Conservation (phyloP, 2,329 filamentous ascomycete genomes). For the Cylindrodendrum hubeiense region DNA sequence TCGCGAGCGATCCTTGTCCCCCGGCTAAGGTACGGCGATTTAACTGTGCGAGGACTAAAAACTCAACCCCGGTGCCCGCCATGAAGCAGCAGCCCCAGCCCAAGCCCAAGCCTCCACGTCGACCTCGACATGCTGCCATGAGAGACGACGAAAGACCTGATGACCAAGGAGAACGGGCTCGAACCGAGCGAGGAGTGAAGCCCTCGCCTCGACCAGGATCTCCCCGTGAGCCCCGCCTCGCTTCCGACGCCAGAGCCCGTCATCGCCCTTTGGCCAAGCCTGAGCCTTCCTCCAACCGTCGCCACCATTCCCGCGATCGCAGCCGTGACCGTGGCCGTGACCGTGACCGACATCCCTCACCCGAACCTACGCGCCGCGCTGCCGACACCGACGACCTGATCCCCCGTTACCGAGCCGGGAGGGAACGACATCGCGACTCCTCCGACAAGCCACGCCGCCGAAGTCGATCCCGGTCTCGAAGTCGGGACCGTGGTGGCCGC, state of each 20-base stretch:
- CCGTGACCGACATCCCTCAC: slow-evolving; percentile 41
- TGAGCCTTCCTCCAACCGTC: slow-evolving; percentile 52
- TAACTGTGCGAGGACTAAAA: slow-evolving; percentile 53
- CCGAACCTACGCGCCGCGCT: slow-evolving; percentile 43
- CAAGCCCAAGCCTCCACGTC: slow-evolving; percentile 50
- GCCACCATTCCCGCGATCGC: slow-evolving; percentile 53
- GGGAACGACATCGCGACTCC: slow-evolving; percentile 46
- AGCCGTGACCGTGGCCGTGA: slow-evolving; percentile 53
- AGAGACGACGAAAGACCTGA: slow-evolving; percentile 53
- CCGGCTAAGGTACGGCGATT: slow-evolving; percentile 56
- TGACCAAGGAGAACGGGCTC: slow-evolving; percentile 53
- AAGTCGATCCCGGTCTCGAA: slow-evolving; percentile 52
- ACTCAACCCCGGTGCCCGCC: slow-evolving; percentile 49
- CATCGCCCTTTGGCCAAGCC: slow-evolving; percentile 50
- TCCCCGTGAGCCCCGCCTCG: slow-evolving; percentile 47
- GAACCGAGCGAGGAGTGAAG: slow-evolving; percentile 50
- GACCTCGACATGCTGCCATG: slow-evolving; percentile 57
- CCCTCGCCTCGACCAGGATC: slow-evolving; percentile 49
- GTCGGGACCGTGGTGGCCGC: slow-evolving; percentile 45
- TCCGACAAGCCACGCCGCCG: slow-evolving; percentile 49
- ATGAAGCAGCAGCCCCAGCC: slow-evolving; percentile 48
- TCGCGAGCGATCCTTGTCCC: slow-evolving; percentile 39
- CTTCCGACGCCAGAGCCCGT: slow-evolving; percentile 44
- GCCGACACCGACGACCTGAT: slow-evolving; percentile 53
- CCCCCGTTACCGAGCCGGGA: slow-evolving; percentile 51